Base-by-base conservation (phyloP, 805 yeast species). In the Zygosaccharomyces bailii region DNA sequence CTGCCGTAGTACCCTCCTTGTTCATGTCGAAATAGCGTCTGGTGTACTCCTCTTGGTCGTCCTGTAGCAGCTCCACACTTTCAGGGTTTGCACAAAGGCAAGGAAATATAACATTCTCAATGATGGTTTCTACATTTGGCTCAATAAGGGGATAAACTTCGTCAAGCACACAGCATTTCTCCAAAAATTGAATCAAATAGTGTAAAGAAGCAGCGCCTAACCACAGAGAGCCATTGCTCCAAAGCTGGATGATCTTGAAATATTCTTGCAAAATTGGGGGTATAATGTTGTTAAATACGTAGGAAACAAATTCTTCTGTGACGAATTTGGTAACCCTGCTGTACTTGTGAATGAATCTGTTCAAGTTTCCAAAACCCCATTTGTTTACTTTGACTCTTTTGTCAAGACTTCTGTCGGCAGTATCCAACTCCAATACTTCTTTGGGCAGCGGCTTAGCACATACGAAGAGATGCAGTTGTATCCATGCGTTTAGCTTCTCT, bases 331-430 rank as follows among this genome's bases (percentile, higher is more conserved):
- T 80, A 59, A 40, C 77, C 79, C 63, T 58, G n/a, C 60, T 46
- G 60, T 79, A 89, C 53, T 86, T 76, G 42, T 76, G 74, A 55
- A 85, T 82, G 14, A 89, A 68, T 53, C 91, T 76, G 55, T 75
- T 76, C 41, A 90, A 61, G 60, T 88, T 88, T 31, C 86, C 88
- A 53, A 80, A 80, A 4, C 91, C 81, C 98, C 99, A 91, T 64
- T 93, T 93, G 69, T 74, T 90, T 57, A 79, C 80, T 65, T 80
- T 91, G 60, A 71, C 82, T 75, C 83, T 69, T 56, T 56, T 72
- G 52, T 61, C 75, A 31, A 66, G 60, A 39, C 61, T 57, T 45
- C 79, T 72, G 45, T 77, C 82, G 14, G 74, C 69, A 9, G 72
- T 69, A 20, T 75, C 76, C 2, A 75, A 49, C 7, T 71, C 70